These are phyloP conservation scores for Colletotrichum scovillei DNA, from an alignment of 2,329 filamentous ascomycete species.

Conservation along the genomic window DNA sequence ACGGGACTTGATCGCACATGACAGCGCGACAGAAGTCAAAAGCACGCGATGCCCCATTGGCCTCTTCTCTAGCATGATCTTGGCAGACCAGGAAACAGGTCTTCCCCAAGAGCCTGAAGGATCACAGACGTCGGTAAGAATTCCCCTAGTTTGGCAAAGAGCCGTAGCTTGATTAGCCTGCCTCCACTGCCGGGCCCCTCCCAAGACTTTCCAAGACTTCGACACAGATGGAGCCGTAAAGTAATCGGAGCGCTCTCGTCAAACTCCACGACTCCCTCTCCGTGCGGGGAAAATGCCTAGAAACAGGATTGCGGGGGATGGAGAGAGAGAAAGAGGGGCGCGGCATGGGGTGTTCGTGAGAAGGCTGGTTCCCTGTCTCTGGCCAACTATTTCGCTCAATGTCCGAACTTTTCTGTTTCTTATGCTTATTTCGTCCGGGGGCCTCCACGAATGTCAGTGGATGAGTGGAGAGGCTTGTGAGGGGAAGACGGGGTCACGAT, in stretches of 20 bases:
- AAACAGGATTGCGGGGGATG: conserved; percentile 16
- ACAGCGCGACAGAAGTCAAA: neutral
- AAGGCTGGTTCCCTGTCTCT: neutral
- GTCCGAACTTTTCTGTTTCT: neutral
- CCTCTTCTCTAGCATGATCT: neutral
- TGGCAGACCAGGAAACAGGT: neutral
- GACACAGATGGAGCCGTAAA: neutral
- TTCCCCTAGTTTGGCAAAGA: neutral
- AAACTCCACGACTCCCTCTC: conserved; percentile 1
- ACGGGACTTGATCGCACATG: neutral
- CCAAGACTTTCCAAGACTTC: neutral
- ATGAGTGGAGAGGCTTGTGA: neutral
- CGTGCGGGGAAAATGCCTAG: conserved; percentile 9
- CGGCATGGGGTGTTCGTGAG: neutral
- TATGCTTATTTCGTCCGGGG: conserved; percentile 17
- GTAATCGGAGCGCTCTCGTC: neutral
- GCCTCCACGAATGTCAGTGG: neutral
- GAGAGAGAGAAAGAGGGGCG: neutral
- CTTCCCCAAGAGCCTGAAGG: neutral
- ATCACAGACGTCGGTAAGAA: neutral
- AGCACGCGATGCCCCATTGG: neutral
- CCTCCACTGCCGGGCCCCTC: conserved; percentile 6
- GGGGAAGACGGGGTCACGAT: neutral
- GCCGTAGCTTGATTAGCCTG: neutral
- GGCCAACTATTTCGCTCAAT: neutral